Percentiles rank a stretch among this genome's conserved stretches.
phyloP scores from a whole-genome alignment of 371 early-diverging fungal species.

The Mucor racemosus region DNA sequence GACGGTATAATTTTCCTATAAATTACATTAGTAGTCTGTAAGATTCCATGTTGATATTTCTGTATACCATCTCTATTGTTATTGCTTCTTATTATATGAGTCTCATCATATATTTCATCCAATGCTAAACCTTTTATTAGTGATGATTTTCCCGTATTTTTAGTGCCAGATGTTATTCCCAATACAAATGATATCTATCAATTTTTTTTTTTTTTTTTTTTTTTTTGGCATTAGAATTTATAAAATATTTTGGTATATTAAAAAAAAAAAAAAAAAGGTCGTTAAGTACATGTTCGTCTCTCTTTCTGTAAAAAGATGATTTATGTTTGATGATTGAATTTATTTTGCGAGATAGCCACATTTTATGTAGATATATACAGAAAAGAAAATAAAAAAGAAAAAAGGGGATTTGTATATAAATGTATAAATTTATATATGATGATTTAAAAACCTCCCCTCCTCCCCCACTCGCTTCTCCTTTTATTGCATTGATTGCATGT shows the following conservation, averaged over 20 bases:
- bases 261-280: not conserved
- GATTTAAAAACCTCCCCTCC: not conserved
- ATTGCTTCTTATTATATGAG: not conserved
- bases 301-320: not conserved
- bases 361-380: conserved; percentile 7
- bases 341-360: conserved; percentile 46
- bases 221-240: not conserved
- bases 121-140: conserved; percentile 36
- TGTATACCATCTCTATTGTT: not conserved
- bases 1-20: conserved; percentile 19
- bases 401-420: conserved; percentile 7
- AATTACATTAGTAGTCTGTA: not conserved
- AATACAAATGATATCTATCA: conserved; percentile 27
- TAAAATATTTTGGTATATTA: not conserved
- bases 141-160: conserved; percentile 39
- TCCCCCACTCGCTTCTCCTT: not conserved
- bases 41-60: not conserved
- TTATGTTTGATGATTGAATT: conserved; percentile 12
- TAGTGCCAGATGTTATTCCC: conserved; percentile 30
- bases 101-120: conserved; percentile 24
- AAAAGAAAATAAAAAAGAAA: conserved; percentile 6
- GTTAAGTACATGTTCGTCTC: conserved; percentile 8
- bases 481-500: conserved; percentile 25
- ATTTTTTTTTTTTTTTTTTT: too few relatives aligned
- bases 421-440: not conserved